A percentile compares a stretch with the other conserved stretches of the same genome.
These are phyloP conservation scores for Rosa persica DNA, from an alignment of 306 rosid species.

Conservation along the genomic window DNA sequence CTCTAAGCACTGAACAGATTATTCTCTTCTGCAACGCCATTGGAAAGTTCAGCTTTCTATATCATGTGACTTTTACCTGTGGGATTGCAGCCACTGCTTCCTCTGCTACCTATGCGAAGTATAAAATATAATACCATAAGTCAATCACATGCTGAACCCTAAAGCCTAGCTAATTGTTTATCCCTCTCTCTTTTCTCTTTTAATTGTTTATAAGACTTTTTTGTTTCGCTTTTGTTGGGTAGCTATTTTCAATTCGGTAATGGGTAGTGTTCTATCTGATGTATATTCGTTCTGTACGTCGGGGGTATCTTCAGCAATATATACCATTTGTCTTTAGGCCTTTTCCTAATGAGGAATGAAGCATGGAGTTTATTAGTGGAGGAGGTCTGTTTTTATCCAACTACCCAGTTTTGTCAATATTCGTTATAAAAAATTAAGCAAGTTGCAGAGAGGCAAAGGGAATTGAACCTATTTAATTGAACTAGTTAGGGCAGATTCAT, in stretches of 20 bases:
- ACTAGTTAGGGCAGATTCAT: neutral
- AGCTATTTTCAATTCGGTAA: neutral
- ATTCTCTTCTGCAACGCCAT: conserved; percentile 7
- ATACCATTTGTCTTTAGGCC: neutral
- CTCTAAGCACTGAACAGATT: neutral
- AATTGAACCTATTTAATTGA: neutral
- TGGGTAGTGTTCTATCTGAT: neutral
- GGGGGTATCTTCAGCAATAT: neutral
- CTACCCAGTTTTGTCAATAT: neutral
- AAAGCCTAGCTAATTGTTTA: neutral
- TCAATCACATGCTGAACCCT: conserved; percentile 4
- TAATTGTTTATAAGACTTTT: neutral
- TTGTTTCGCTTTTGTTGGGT: neutral
- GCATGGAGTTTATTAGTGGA: conserved; percentile 10
- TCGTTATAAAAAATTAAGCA: conserved; percentile 6
- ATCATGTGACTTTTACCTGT: conserved; percentile 9
- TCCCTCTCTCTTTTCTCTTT: neutral
- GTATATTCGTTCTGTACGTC: neutral
- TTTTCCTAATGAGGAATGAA: conserved; percentile 12
- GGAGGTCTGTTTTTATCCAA: conserved; percentile 2
- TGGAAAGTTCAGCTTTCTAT: conserved; percentile 10
- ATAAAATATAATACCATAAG: neutral
- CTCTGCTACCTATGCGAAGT: neutral
- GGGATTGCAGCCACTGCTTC: conserved; percentile 19
- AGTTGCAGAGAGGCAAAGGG: conserved; percentile 3